These are phyloP conservation scores for Nicotiana attenuata DNA, from an alignment of 257 asterid genomes.

Conservation along the genomic window DNA sequence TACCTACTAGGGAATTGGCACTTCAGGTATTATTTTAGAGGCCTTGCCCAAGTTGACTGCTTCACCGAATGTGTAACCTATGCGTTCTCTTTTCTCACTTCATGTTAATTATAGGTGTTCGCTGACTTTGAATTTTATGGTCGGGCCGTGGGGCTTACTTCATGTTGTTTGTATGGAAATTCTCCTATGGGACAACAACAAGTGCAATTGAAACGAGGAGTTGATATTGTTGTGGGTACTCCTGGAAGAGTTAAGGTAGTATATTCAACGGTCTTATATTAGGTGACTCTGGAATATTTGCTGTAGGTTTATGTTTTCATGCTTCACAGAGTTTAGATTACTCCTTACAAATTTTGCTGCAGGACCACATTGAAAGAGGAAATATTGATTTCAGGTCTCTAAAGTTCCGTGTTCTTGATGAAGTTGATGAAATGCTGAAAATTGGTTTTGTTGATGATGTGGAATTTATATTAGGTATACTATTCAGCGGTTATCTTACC, in stretches of 20 bases:
- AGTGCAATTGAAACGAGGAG: slow-evolving; percentile 64
- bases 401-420: slow-evolving; percentile 93
- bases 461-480: slow-evolving; percentile 84
- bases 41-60: neutral
- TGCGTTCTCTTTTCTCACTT: neutral
- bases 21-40: slow-evolving; percentile 47
- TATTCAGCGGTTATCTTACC: neutral
- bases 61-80: neutral
- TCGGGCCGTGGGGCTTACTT: slow-evolving; percentile 57
- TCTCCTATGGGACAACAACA: slow-evolving; percentile 63
- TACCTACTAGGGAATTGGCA: slow-evolving; percentile 97
- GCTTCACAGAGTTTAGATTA: neutral
- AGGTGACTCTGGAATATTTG: neutral
- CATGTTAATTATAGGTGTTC: slow-evolving; percentile 40
- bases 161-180: slow-evolving; percentile 90
- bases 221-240: slow-evolving; percentile 81
- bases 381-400: slow-evolving; percentile 67
- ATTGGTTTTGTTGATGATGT: slow-evolving; percentile 99
- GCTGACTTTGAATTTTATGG: slow-evolving; percentile 81
- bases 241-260: slow-evolving; percentile 92
- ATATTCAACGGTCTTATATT: neutral
- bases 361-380: slow-evolving; percentile 89
- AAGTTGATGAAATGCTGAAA: slow-evolving; percentile 98
- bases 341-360: neutral
- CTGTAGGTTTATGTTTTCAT: neutral